Evolutionary conservation across 2,329 filamentous ascomycete species (phyloP).

Genomic region (Nothophaeocryptopus gaeumannii): DNA sequence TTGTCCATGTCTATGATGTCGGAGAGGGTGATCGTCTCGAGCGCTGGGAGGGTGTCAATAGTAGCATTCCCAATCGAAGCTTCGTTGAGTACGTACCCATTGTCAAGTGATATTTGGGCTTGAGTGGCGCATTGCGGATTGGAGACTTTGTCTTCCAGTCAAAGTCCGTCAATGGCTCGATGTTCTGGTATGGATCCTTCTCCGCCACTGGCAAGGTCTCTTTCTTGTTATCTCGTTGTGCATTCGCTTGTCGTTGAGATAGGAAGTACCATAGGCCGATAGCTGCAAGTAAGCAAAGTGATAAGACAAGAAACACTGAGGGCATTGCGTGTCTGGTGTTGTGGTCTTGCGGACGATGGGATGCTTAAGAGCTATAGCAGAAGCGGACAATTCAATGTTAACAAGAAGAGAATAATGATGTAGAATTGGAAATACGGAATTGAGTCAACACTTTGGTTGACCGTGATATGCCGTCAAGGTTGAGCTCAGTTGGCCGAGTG

Average conservation of each 20-base stretch:
- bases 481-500: background rate
- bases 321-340: background rate
- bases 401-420: too few species aligned
- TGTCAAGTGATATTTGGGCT: slow-evolving; percentile 60
- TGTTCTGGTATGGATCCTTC: slow-evolving; percentile 38
- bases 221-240: too few species aligned
- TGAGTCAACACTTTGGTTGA: slow-evolving; percentile 1
- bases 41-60: slow-evolving; percentile 31
- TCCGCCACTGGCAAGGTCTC: too few species aligned
- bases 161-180: slow-evolving; percentile 50
- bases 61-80: slow-evolving; percentile 7
- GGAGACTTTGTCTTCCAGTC: slow-evolving; percentile 52
- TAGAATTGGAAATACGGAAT: background rate
- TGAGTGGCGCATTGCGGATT: slow-evolving; percentile 56
- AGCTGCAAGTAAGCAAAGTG: too few species aligned
- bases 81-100: slow-evolving; percentile 43
- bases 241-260: too few species aligned
- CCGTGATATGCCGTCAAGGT: background rate
- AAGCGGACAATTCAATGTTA: background rate
- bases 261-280: background rate
- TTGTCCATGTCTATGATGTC: slow-evolving; percentile 59
- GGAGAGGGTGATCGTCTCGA: slow-evolving; percentile 53
- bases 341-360: background rate
- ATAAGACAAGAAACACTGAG: background rate
- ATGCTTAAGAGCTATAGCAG: background rate